A percentile compares a stretch with the other conserved stretches of the same genome.
phyloP scores from a whole-genome alignment of 2,329 filamentous ascomycete species.

The Pseudogymnoascus sp. region DNA sequence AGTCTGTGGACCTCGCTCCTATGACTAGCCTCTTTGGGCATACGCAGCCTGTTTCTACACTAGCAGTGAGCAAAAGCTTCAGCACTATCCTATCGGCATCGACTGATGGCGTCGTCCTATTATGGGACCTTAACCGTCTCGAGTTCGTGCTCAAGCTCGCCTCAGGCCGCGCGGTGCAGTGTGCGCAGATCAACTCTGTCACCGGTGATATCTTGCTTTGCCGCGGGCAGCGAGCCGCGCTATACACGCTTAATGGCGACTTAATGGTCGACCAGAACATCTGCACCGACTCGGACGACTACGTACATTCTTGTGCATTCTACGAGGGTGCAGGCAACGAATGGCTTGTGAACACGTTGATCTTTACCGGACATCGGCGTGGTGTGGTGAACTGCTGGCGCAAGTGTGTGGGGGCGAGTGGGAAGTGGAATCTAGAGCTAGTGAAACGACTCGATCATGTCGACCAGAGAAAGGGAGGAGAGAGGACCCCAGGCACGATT shows the following conservation, averaged over 20 bases:
- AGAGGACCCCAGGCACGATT: constrained; percentile 62
- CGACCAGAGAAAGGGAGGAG: constrained; percentile 58
- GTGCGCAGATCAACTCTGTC: constrained; percentile 81
- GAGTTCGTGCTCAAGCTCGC: constrained; percentile 76
- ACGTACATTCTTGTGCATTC: constrained; percentile 76
- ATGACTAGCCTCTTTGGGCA: constrained; percentile 84
- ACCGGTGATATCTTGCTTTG: constrained; percentile 86
- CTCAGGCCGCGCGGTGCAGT: constrained; percentile 54
- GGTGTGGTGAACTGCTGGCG: constrained; percentile 79
- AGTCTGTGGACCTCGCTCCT: constrained; percentile 71
- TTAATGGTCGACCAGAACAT: constrained; percentile 76
- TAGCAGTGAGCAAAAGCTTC: constrained; percentile 83
- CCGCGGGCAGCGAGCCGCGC: constrained; percentile 63
- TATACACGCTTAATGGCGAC: constrained; percentile 86
- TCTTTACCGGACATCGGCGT: constrained; percentile 82
- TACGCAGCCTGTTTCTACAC: constrained; percentile 70
- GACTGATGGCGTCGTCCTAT: constrained; percentile 71
- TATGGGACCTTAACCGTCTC: constrained; percentile 91
- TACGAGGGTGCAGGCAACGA: constrained; percentile 91
- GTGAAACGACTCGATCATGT: constrained; percentile 77
- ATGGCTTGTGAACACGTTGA: constrained; percentile 78
- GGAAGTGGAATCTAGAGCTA: constrained; percentile 69
- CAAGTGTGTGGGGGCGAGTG: constrained; percentile 47
- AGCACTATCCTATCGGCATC: constrained; percentile 82
- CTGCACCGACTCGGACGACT: constrained; percentile 66